Evolutionary conservation across 306 rosid species (phyloP).

Genomic region (Gastrolobium bilobum): DNA sequence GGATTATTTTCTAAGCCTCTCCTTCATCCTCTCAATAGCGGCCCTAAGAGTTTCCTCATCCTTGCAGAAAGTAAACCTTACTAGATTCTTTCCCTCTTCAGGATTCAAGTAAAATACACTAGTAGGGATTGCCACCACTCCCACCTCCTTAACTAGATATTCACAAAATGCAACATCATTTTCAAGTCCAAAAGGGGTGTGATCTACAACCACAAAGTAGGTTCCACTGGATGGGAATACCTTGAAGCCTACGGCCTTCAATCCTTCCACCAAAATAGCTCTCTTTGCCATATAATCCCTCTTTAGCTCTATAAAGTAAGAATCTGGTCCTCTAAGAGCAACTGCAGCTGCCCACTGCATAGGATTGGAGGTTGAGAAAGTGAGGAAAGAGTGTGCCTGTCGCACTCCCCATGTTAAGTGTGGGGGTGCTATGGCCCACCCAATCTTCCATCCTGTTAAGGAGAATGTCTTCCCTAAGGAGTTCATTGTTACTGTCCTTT

Average conservation of each 20-base stretch:
- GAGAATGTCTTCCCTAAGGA: conserved; percentile 95
- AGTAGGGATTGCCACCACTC: conserved; percentile 95
- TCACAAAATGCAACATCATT: conserved; percentile 88
- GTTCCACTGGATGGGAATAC: conserved; percentile 92
- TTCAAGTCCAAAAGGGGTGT: conserved; percentile 89
- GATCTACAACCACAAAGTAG: conserved; percentile 91
- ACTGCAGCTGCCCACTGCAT: conserved; percentile 92
- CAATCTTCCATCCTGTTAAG: conserved; percentile 93
- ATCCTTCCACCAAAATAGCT: conserved; percentile 83
- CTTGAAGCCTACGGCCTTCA: conserved; percentile 85
- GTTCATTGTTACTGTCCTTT: conserved; percentile 87
- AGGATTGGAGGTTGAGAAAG: conserved; percentile 84
- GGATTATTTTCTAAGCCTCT: conserved; percentile 74
- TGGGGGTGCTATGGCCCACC: conserved; percentile 89
- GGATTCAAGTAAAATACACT: conserved; percentile 94
- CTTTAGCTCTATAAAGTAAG: conserved; percentile 78
- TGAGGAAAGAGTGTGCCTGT: conserved; percentile 75
- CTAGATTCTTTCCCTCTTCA: conserved; percentile 92
- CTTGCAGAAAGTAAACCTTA: conserved; percentile 92
- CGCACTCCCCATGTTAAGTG: conserved; percentile 89
- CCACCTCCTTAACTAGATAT: conserved; percentile 89
- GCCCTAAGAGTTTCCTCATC: conserved; percentile 88
- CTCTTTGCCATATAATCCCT: conserved; percentile 82
- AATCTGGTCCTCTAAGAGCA: conserved; percentile 92
- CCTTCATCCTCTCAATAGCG: conserved; percentile 92